phyloP scores from a whole-genome alignment of 225 moss, liverwort and hornwort species.

The Polytrichum formosum region DNA sequence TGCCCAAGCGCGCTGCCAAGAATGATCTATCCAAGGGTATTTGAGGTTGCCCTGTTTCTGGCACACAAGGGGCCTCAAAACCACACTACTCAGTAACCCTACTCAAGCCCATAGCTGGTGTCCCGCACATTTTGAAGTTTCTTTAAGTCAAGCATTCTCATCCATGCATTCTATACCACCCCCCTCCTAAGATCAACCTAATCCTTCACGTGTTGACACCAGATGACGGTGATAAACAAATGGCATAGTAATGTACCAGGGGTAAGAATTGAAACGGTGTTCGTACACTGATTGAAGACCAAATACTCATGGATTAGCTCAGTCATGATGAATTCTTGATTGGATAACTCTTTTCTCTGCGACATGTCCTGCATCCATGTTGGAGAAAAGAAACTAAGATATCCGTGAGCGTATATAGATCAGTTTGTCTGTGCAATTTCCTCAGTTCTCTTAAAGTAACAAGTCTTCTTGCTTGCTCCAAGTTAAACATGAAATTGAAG shows the following conservation, averaged over 20 bases:
- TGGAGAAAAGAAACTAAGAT: not conserved
- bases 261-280: slow-evolving; percentile 3
- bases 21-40: slow-evolving; percentile 6
- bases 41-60: slow-evolving; percentile 7
- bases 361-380: not conserved
- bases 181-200: too few relatives aligned
- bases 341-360: slow-evolving; percentile 1
- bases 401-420: too few relatives aligned
- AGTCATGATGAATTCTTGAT: slow-evolving; percentile 2
- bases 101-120: not conserved
- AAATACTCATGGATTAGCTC: slow-evolving; percentile 9
- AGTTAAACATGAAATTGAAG: too few relatives aligned
- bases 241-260: not conserved
- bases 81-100: not conserved
- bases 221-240: not conserved
- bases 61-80: not conserved
- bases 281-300: slow-evolving; percentile 2
- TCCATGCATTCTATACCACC: too few relatives aligned
- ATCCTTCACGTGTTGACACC: too few relatives aligned
- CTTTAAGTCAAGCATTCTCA: too few relatives aligned
- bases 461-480: too few relatives aligned
- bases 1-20: slow-evolving; percentile 10
- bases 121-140: not conserved
- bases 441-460: too few relatives aligned
- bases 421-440: too few relatives aligned